Evolutionary conservation across 441 rosid genomes (phyloP).

Genomic region (Erodium chrysanthum): DNA sequence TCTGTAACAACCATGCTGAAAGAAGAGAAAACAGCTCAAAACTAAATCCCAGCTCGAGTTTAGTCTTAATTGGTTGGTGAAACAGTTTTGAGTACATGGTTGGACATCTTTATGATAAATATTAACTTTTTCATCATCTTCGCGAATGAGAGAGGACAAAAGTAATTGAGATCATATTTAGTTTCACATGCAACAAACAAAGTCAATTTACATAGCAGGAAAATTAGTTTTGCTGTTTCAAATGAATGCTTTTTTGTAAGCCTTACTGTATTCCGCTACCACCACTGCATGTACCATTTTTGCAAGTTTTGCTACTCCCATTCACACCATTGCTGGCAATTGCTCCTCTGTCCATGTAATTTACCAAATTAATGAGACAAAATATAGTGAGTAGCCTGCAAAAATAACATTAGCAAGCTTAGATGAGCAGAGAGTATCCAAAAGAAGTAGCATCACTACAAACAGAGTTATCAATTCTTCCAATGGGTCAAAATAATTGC

Average conservation of each 20-base stretch:
- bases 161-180: neutral
- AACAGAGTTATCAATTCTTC: neutral
- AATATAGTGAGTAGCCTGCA: conserved; percentile 74
- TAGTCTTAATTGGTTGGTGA: neutral
- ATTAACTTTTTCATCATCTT: neutral
- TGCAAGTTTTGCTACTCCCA: conserved; percentile 60
- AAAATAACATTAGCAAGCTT: neutral
- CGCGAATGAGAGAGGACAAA: neutral
- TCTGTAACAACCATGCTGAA: neutral
- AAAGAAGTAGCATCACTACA: neutral
- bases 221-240: neutral
- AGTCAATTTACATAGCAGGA: neutral
- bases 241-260: conserved; percentile 12
- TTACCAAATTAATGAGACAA: conserved; percentile 74
- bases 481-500: neutral
- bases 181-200: neutral
- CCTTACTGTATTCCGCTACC: conserved; percentile 96
- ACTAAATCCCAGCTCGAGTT: neutral
- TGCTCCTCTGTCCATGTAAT: conserved; percentile 85
- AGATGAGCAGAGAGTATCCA: neutral
- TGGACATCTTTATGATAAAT: neutral
- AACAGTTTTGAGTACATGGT: neutral
- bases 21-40: neutral
- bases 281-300: conserved; percentile 57
- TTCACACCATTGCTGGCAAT: conserved; percentile 96